Evolutionary conservation across 352 stramenopile species (phyloP).

Genomic region (Thalassiosira hispida): DNA sequence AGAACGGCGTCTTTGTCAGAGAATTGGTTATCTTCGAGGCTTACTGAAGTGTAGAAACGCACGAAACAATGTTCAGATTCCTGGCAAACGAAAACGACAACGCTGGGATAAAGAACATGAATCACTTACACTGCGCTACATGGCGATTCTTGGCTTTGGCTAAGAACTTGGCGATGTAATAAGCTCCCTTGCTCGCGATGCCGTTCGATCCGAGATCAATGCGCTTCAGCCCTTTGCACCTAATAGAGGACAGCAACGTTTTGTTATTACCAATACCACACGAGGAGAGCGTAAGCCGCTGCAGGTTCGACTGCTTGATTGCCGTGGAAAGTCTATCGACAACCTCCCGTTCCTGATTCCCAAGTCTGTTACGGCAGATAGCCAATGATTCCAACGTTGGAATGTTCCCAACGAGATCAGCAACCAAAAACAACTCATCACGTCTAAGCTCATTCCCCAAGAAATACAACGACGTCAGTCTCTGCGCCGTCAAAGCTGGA

Average conservation of each 20-base stretch:
- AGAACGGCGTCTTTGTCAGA: conserved; percentile 19
- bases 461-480: conserved; percentile 18
- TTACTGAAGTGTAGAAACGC: not conserved
- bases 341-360: conserved; percentile 16
- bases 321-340: conserved; percentile 6
- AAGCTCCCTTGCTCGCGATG: conserved; percentile 1
- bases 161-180: conserved; percentile 16
- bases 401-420: conserved; percentile 20
- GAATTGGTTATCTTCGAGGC: conserved; percentile 16
- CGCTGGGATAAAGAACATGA: not conserved
- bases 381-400: conserved; percentile 22
- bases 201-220: conserved; percentile 25
- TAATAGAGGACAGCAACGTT: conserved; percentile 11
- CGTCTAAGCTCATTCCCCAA: conserved; percentile 5
- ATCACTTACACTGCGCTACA: conserved; percentile 6
- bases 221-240: not conserved
- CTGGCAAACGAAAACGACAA: not conserved
- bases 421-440: conserved; percentile 7
- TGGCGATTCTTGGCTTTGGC: conserved; percentile 19
- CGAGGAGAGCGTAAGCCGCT: conserved; percentile 7
- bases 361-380: conserved; percentile 20
- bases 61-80: no score
- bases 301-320: conserved; percentile 10
- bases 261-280: conserved; percentile 19
- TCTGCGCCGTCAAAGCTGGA: conserved; percentile 11